phyloP scores from a whole-genome alignment of 306 rosid species.

The Fragaria vesca region DNA sequence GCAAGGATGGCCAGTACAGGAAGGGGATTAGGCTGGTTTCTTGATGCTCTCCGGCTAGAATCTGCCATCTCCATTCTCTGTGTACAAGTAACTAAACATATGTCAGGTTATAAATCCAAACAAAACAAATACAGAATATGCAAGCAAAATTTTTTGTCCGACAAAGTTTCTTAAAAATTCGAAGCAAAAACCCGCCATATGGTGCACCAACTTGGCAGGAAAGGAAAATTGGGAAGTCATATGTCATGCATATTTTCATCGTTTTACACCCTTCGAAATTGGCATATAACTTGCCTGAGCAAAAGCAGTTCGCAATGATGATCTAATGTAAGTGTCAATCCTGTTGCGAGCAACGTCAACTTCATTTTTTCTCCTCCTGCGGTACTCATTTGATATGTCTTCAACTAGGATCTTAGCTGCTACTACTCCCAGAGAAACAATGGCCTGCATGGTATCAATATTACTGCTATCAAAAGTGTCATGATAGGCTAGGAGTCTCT shows the following conservation, averaged over 20 bases:
- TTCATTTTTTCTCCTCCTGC: constrained; percentile 82
- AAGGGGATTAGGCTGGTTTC: constrained; percentile 84
- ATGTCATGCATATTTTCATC: not conserved
- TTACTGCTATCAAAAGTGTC: constrained; percentile 86
- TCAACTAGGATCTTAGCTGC: constrained; percentile 92
- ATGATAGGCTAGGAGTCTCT: constrained; percentile 97
- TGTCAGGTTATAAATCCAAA: constrained; percentile 28
- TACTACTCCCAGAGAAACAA: constrained; percentile 89
- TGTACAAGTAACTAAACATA: constrained; percentile 26
- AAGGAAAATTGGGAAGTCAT: not conserved
- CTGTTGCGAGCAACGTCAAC: constrained; percentile 90
- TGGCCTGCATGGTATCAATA: constrained; percentile 81
- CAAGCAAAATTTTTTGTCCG: not conserved
- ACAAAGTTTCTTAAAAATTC: not conserved
- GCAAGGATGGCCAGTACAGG: constrained; percentile 91
- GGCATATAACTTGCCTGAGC: constrained; percentile 80
- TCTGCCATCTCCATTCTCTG: constrained; percentile 98
- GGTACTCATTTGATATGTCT: constrained; percentile 90
- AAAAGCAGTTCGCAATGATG: constrained; percentile 91
- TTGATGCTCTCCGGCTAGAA: constrained; percentile 93
- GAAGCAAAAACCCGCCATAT: not conserved
- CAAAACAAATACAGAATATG: not conserved
- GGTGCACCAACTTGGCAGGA: no score
- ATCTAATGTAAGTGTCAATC: constrained; percentile 91
- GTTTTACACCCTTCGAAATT: not conserved